Evolutionary conservation across 139 green algal genomes (phyloP), one percentile per base, ranked within the genome.

Genomic region (Volvox africanus): DNA sequence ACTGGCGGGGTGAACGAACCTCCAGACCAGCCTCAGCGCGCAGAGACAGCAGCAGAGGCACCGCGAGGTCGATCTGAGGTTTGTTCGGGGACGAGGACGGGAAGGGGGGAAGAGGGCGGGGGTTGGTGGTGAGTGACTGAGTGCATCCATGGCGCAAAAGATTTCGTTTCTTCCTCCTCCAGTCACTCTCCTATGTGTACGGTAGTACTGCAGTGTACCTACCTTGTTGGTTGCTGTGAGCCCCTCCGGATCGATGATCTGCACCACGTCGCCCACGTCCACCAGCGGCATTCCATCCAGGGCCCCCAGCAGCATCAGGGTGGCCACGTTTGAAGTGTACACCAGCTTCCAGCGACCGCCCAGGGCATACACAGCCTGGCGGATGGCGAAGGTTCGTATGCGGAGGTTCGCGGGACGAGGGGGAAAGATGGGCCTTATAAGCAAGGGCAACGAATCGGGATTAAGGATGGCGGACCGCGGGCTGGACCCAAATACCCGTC

Each of bases 151-250:
- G n/a, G n/a, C n/a, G n/a, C 32, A 55, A 61, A 55, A 82, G 20
- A 35, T 28, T 71, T 14, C 24, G 37, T 6, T 73, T 30, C 80
- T 33, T 26, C 28, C n/a, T 76, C 30, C 30, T 20, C 55, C 50
- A 61, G n/a, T 5, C 32, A 22, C 79, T 14, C 71, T 55, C 44
- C 44, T 55, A 55, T 55, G 5, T 55, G 44, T 55, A 5, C 44
- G 44, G 44, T 55, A 55, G 9, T 55, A 9, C 44, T 9, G 44
- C 44, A 55, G 5, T 55, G 44, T 55, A 55, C 44, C 44, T 55
- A 9, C 95, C 81, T 93, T 94, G 95, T 99, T 99, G 55, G 93
- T 88, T 1, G 97, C 94, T 14, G 93, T 96, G 44, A 93, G 75
- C 6, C 37, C 92, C 3, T 61, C 79, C 16, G 78, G 69, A 79